phyloP scores from a whole-genome alignment of 2,329 filamentous ascomycete species.

The Penicillium sp. region DNA sequence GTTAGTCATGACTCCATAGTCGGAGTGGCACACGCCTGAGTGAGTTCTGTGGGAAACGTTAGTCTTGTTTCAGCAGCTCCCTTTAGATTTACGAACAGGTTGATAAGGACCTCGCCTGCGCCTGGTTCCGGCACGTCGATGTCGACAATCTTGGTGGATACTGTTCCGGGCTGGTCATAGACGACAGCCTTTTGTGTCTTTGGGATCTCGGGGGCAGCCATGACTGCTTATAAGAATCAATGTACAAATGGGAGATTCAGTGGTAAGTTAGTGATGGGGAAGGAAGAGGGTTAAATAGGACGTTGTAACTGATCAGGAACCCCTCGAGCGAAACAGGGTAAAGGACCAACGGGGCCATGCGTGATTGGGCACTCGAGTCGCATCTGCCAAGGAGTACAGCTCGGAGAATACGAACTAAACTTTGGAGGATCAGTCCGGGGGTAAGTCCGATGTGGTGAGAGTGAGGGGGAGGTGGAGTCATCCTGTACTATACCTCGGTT shows the following conservation, averaged over 20 bases:
- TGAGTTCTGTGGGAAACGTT: constrained; percentile 45
- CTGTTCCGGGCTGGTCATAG: constrained; percentile 60
- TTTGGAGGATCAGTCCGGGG: background rate
- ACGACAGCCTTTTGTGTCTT: constrained; percentile 59
- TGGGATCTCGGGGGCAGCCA: constrained; percentile 45
- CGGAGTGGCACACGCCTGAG: constrained; percentile 61
- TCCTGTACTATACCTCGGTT: constrained; percentile 10
- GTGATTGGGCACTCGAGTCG: background rate
- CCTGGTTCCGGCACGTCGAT: constrained; percentile 62
- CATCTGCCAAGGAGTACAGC: background rate
- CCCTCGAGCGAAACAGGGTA: constrained; percentile 3
- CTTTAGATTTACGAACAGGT: constrained; percentile 46
- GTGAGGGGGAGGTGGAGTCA: constrained; percentile 13
- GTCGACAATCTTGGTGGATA: constrained; percentile 60
- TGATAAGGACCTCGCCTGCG: constrained; percentile 57
- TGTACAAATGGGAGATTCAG: background rate
- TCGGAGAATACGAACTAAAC: background rate
- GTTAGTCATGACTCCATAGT: constrained; percentile 54
- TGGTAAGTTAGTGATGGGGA: background rate
- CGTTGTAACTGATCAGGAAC: background rate
- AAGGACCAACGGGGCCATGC: background rate
- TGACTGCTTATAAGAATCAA: constrained; percentile 12
- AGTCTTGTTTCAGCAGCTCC: background rate
- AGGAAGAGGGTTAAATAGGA: background rate
- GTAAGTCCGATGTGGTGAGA: background rate